These are phyloP conservation scores for Penicillium mononematosum DNA, from an alignment of 495 filamentous ascomycete species.

Conservation along the genomic window DNA sequence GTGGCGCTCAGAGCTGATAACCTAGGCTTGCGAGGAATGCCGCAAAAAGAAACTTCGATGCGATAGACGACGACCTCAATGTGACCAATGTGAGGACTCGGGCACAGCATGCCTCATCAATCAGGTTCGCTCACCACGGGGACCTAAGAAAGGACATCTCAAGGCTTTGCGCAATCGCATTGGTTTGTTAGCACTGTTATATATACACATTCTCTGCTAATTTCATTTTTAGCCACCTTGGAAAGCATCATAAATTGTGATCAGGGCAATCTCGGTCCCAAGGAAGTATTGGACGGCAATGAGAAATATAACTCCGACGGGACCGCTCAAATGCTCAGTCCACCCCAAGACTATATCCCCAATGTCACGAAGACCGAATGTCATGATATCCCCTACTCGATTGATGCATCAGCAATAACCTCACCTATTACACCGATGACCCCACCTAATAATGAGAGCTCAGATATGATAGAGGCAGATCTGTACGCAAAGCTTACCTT, in stretches of 20 bases:
- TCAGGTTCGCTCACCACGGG: slow-evolving; percentile 15
- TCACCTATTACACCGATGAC: neutral
- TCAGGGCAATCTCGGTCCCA: neutral
- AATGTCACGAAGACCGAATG: neutral
- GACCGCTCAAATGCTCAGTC: neutral
- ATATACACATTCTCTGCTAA: neutral
- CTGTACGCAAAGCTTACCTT: neutral
- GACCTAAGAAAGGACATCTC: slow-evolving; percentile 20
- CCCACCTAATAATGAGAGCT: neutral
- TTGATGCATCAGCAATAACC: neutral
- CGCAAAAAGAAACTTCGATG: slow-evolving; percentile 22
- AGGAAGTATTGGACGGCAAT: neutral
- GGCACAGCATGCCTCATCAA: slow-evolving; percentile 15
- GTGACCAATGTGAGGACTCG: slow-evolving; percentile 17
- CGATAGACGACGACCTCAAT: slow-evolving; percentile 18
- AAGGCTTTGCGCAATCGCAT: slow-evolving; percentile 19
- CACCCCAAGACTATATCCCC: neutral
- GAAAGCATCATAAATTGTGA: slow-evolving; percentile 13
- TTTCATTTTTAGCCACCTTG: neutral
- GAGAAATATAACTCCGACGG: neutral
- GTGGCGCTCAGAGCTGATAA: neutral
- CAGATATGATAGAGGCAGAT: slow-evolving; percentile 11
- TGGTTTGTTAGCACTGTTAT: slow-evolving; percentile 6
- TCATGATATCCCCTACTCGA: neutral
- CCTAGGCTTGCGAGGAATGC: slow-evolving; percentile 22